These are phyloP conservation scores for Triticum timopheevii DNA, from an alignment of 176 grass and related monocot genomes.

Conservation along the genomic window DNA sequence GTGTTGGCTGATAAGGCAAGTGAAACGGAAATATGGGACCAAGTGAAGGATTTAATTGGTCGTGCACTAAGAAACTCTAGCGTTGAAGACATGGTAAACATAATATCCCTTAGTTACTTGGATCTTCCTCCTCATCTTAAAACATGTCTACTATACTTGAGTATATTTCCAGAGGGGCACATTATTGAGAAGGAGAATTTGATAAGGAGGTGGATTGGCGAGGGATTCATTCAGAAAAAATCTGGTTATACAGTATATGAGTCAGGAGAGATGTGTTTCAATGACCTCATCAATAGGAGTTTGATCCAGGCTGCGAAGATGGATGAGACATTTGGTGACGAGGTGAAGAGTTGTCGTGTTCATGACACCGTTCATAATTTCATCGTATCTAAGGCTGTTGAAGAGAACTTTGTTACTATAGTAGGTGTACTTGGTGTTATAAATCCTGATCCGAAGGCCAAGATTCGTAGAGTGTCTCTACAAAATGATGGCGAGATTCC, in stretches of 20 bases:
- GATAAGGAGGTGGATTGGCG: constrained; percentile 15
- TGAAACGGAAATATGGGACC: neutral
- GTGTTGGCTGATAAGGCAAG: neutral
- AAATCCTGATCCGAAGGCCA: neutral
- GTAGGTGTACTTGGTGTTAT: neutral
- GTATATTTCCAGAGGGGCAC: constrained; percentile 27
- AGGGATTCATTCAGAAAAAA: constrained; percentile 18
- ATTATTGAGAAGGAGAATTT: neutral
- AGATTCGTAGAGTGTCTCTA: constrained; percentile 10
- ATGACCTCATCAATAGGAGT: constrained; percentile 23
- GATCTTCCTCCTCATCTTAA: constrained; percentile 31
- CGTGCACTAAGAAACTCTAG: neutral
- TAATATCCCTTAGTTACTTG: constrained; percentile 21
- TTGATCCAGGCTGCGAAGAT: constrained; percentile 20
- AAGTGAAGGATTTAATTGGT: neutral
- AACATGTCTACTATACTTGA: constrained; percentile 31
- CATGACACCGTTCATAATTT: constrained; percentile 34
- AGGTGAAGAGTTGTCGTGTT: constrained; percentile 10
- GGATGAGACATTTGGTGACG: neutral
- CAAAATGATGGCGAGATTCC: neutral
- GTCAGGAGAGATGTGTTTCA: constrained; percentile 14
- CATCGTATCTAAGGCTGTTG: constrained; percentile 12
- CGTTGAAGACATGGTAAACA: neutral
- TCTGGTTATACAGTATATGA: neutral
- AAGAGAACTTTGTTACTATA: constrained; percentile 41